Percentiles rank a stretch among this genome's conserved stretches.
phyloP scores from a whole-genome alignment of 495 filamentous ascomycete species.

The Pyrenopolyporus hunteri region DNA sequence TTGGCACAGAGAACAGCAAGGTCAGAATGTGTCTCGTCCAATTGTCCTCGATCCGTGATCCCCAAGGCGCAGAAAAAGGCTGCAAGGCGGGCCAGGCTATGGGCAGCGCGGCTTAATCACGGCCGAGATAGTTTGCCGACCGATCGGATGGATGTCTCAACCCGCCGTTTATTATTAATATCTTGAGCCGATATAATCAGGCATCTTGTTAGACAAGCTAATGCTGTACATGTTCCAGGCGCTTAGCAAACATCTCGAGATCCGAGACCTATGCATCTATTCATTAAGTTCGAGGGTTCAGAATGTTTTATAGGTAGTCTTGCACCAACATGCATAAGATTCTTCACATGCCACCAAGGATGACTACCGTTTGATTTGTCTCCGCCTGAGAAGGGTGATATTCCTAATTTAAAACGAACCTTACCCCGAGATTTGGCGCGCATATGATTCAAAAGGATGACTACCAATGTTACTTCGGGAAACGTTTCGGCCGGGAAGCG shows the following conservation, averaged over 20 bases:
- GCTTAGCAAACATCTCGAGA: neutral
- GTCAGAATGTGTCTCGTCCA: neutral
- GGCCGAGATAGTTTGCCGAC: slow-evolving; percentile 16
- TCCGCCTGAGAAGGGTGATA: neutral
- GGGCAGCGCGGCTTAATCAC: neutral
- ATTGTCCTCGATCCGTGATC: neutral
- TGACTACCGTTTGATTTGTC: neutral
- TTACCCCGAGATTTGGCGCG: no score
- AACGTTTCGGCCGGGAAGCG: neutral
- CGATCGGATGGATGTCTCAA: slow-evolving; percentile 5
- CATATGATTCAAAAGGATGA: neutral
- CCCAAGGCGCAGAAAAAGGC: neutral
- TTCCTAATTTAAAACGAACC: no score
- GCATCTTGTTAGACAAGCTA: neutral
- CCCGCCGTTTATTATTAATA: neutral
- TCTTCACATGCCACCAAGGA: slow-evolving; percentile 1
- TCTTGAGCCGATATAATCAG: neutral
- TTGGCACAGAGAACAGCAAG: neutral
- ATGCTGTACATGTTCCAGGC: neutral
- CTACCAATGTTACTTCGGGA: slow-evolving; percentile 8
- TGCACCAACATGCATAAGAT: slow-evolving; percentile 35
- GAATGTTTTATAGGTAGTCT: neutral
- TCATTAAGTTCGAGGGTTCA: neutral
- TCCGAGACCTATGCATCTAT: neutral
- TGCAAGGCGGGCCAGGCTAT: neutral